Conservation (phyloP, 345 rosid genomes). For the Eucalyptus viminalis region DNA sequence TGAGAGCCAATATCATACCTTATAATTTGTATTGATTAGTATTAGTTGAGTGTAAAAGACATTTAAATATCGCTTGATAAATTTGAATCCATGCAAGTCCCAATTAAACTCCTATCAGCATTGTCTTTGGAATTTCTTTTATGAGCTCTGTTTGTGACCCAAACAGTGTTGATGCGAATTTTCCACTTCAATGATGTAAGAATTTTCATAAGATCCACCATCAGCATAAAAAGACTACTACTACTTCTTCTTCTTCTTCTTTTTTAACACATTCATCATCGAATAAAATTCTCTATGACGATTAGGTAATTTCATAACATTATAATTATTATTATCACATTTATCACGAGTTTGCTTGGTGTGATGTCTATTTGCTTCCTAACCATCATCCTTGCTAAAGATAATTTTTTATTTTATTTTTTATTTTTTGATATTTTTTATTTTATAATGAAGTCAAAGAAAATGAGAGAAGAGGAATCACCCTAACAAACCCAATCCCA, state of each 20-base stretch:
- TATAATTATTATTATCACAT: background rate
- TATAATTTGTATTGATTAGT: background rate
- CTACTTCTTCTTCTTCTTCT: background rate
- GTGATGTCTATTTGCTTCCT: background rate
- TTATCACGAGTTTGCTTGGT: background rate
- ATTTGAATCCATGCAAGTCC: rapidly evolving
- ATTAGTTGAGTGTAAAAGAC: rapidly evolving
- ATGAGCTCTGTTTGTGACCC: too few species aligned
- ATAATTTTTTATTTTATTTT: too few species aligned
- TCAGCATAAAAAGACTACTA: background rate
- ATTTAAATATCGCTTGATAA: rapidly evolving
- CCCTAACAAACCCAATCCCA: background rate
- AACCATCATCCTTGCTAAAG: background rate
- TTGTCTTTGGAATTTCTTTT: background rate
- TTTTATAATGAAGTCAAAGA: background rate
- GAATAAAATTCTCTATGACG: background rate
- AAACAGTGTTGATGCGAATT: rapidly evolving
- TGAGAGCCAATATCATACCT: background rate
- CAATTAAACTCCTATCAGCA: background rate
- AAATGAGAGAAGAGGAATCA: background rate
- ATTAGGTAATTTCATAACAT: background rate
- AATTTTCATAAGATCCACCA: background rate
- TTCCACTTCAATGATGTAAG: background rate
- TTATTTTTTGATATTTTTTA: background rate
- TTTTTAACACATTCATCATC: background rate